Percentiles rank a stretch among this genome's conserved stretches.
Evolutionary conservation across 148 eudicot species (phyloP).

Genomic region (Rhododendron griersonianum): DNA sequence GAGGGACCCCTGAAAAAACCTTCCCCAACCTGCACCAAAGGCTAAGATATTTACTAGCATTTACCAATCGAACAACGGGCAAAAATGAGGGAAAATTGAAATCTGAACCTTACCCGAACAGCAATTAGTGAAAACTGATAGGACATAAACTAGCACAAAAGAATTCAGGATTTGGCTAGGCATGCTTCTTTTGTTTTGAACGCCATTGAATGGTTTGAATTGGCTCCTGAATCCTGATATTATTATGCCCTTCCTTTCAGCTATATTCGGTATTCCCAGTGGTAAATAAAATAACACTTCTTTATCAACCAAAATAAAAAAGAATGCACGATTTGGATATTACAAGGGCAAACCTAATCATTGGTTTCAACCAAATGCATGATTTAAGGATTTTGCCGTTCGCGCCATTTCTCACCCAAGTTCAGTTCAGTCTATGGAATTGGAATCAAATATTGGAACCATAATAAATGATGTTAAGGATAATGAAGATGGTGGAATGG

Average conservation of each 20-base stretch:
- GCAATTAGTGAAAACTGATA: neutral
- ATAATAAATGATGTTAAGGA: neutral
- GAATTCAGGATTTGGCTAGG: too few species aligned
- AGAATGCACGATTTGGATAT: neutral
- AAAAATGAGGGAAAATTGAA: too few species aligned
- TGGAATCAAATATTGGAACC: neutral
- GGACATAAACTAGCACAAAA: neutral
- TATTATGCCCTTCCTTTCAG: too few species aligned
- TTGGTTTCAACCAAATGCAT: neutral
- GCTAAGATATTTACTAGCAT: neutral
- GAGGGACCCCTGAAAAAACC: neutral
- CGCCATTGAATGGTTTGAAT: too few species aligned
- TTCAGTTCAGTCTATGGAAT: neutral
- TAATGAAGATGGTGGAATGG: neutral
- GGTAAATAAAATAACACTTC: too few species aligned
- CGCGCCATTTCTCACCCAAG: neutral
- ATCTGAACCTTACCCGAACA: too few species aligned
- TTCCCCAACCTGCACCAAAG: neutral
- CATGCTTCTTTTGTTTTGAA: too few species aligned
- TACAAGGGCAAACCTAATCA: neutral
- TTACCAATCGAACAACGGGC: too few species aligned
- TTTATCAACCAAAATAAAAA: too few species aligned
- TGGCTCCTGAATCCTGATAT: too few species aligned
- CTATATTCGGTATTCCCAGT: too few species aligned
- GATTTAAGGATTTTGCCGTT: neutral